These are phyloP conservation scores for Urochloa ruziziensis DNA, from an alignment of 176 grass and related monocot species.

Conservation along the genomic window DNA sequence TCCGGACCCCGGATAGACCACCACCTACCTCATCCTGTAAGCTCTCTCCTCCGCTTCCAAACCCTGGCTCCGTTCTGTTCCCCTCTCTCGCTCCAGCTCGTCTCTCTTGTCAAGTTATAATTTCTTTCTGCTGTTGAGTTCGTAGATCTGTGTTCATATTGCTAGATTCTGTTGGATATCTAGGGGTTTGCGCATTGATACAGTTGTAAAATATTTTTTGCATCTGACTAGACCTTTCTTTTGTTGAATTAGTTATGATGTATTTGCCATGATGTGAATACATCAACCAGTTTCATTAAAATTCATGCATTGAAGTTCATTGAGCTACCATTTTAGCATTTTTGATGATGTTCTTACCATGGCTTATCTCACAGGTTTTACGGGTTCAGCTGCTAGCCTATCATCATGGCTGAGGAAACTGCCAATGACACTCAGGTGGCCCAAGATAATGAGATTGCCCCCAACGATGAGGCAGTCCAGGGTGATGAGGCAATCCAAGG, in stretches of 20 bases:
- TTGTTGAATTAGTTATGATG: neutral
- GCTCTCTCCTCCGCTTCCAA: no score
- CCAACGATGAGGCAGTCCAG: neutral
- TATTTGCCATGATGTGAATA: neutral
- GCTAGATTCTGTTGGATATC: neutral
- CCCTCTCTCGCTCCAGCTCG: neutral
- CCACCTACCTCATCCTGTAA: no score
- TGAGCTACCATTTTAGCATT: neutral
- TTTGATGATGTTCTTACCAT: neutral
- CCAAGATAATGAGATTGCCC: constrained; percentile 2
- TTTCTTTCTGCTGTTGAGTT: neutral
- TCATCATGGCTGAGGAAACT: neutral
- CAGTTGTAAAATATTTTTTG: neutral
- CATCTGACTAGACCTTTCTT: neutral
- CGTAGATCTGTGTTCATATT: neutral
- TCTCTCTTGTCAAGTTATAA: neutral
- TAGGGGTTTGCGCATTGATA: neutral
- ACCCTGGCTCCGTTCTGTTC: no score
- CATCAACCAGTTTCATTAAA: neutral
- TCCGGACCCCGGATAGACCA: no score
- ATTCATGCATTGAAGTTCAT: neutral
- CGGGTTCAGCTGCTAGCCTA: neutral
- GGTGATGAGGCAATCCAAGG: constrained; percentile 10
- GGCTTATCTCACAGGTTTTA: neutral
- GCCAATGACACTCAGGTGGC: neutral